Evolutionary conservation across 2,329 filamentous ascomycete genomes (phyloP), one percentile per base, ranked within the genome.

Genomic region (Shiraia sp.): DNA sequence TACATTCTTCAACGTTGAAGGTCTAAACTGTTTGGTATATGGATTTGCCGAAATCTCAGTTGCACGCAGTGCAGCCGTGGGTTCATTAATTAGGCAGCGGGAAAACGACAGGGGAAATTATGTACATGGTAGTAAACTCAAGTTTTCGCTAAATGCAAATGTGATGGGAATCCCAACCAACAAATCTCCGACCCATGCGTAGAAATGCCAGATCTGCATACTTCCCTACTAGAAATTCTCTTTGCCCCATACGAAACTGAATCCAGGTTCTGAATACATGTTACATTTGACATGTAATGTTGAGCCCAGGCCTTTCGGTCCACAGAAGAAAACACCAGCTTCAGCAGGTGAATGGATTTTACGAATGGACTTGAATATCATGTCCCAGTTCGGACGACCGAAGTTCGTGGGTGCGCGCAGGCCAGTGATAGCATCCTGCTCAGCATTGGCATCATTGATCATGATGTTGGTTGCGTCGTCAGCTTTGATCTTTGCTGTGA

Each of bases 391-490:
- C 12, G 89, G 89, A 16, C 88, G 78, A 39, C 89, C 89, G 65
- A 93, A 90, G 74, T 90, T 93, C 30, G 88, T 93, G 14, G 88
- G 88, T 40, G 87, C 86, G 34, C 87, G 80, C 22, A 93, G 79
- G 40, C 89, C 88, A 0, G 88, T 93, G 65, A 93, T 91, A 59
- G 88, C 83, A 67, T 93, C 88, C 69, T 86, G 87, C 66, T 92
- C 87, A 53, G 86, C 86, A 63, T 90, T 88, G 66, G 85, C 87
- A 59, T 91, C 87, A 73, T 92, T 91, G 77, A 92, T 90, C 87
- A 92, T 92, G 73, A 93, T 92, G 73, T 93, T 92, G 32, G 87
- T 90, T 35, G 88, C 88, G 63, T 92, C 88, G 66, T 91, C 87
- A 17, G 82, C 80, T 75, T 90, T 90, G 74, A 92, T 90, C 76